Evolutionary conservation across 495 filamentous ascomycete genomes (phyloP), one percentile per base, ranked within the genome.

Genomic region (Trichoderma gamsii): DNA sequence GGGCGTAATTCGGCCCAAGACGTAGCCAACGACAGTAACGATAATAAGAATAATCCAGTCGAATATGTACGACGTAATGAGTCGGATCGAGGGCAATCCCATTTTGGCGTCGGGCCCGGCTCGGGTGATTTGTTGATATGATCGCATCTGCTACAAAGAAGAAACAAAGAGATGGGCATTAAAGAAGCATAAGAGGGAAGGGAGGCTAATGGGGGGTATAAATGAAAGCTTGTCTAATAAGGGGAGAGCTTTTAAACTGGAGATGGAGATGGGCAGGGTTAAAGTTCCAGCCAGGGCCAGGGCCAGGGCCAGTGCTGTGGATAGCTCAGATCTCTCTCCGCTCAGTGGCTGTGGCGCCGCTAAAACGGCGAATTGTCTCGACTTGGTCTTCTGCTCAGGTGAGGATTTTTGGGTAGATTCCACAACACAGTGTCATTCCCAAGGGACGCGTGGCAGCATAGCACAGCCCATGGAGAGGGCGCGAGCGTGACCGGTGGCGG

Each of bases 1-100:
- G 13, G 86, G 85, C 2, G 79, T 79, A 70, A 86, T 80, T 64
- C 80, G 75, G 49, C 83, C 79, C 63, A 88, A 78, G 16, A 82
- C 66, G 43, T 76, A 78, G 64, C 78, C 81, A 52, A 81, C 68
- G 49, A 71, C 72, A 65, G 73, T 80, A 44, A 78, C 77, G 15
- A 71, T 73, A 49, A 74, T 66, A 64, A 83, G 76, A 63, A 83
- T 74, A 67, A 76, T 35, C 81, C 81, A 83, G 75, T 83, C 81
- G 68, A 81, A 78, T 38, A 73, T 76, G 64, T 83, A 83, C 1
- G 81, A 83, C 11, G 74, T 67, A 25, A 75, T 69, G 51, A 83
- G 56, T 29, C 56, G 56, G 25, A 61, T 61, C 25, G 56, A 61
- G 56, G 56, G 56, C 29, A 11, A 6, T 29, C 56, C 56, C 56